Percentiles rank a stretch among this genome's conserved stretches.
These are phyloP conservation scores for Penicillium sp. DNA, from an alignment of 2,329 filamentous ascomycete species.

Conservation along the genomic window DNA sequence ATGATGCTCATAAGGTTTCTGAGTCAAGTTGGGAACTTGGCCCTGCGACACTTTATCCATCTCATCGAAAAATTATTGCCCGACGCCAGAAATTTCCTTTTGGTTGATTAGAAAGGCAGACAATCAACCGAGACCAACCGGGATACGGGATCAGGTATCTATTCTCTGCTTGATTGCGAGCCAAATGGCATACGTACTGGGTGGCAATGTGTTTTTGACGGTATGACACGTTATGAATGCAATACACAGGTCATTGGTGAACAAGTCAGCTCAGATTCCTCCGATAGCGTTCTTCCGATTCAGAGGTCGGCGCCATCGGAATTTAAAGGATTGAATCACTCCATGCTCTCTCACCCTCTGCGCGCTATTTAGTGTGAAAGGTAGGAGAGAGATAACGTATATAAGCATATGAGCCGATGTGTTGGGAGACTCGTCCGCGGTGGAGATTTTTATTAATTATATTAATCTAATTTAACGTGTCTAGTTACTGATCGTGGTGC, in stretches of 20 bases:
- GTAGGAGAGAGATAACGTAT: neutral
- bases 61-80: neutral
- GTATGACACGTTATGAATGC: neutral
- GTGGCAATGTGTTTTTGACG: neutral
- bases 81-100: neutral
- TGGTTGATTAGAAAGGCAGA: neutral
- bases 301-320: neutral
- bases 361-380: neutral
- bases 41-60: conserved; percentile 4
- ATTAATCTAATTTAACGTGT: neutral
- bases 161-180: neutral
- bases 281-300: conserved; percentile 4
- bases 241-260: neutral
- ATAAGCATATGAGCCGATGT: neutral
- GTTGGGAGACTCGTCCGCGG: neutral
- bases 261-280: neutral
- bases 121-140: neutral
- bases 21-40: conserved; percentile 3
- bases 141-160: too few relatives aligned
- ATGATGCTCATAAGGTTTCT: neutral
- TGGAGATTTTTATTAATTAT: neutral
- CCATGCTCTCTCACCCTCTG: neutral
- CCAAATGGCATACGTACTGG: neutral
- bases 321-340: neutral
- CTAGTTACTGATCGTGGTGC: neutral